Base-by-base conservation (phyloP, 352 stramenopile genomes). In the Aphanomyces euteiches region DNA sequence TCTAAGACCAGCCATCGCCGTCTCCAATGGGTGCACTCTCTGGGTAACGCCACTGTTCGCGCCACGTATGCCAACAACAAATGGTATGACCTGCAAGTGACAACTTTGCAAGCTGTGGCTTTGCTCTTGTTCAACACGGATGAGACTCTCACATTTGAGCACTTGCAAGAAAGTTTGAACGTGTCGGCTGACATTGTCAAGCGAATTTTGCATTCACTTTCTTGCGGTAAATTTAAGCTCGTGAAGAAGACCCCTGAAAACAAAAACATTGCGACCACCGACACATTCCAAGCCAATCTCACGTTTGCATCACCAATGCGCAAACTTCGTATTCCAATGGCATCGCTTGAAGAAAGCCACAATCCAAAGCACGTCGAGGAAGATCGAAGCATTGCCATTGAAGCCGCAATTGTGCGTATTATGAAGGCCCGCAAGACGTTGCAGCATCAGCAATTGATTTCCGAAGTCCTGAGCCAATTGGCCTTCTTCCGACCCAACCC, bases 391-490 rank as follows among this genome's bases (percentile, higher is more conserved):
- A 98, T 98, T 81, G 96, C 97, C 19, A 99, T 99, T 77, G 98
- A 99, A 85, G 98, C 98, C 45, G 96, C 97, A 12, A 99, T 99
- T 75, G 98, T 99, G 47, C 93, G 98, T 78, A 99, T 99, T 82
- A 99, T 99, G 98, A 99, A 99, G 83, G 96, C 96, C 19, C 83
- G 96, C 68, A 98, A 98, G 80, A 98, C 93, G 39, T 81, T 99
- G 65, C 84, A 96, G 66, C 97, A 99, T 78, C 95, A 99, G 77
- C 92, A 99, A 77, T 87, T 99, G 12, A 91, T 99, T 53, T 98
- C 97, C 43, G 97, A 99, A 79, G 97, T 99, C 61, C 78, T 99
- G 47, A 96, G 83, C 41, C 97, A 99, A 75, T 84, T 99, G 41
- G 84, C 90, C 6, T 99, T 99, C 76, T 99, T 99, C 86, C 97